Conservation (phyloP, 306 rosid genomes). For the Arachis hypogaea region DNA sequence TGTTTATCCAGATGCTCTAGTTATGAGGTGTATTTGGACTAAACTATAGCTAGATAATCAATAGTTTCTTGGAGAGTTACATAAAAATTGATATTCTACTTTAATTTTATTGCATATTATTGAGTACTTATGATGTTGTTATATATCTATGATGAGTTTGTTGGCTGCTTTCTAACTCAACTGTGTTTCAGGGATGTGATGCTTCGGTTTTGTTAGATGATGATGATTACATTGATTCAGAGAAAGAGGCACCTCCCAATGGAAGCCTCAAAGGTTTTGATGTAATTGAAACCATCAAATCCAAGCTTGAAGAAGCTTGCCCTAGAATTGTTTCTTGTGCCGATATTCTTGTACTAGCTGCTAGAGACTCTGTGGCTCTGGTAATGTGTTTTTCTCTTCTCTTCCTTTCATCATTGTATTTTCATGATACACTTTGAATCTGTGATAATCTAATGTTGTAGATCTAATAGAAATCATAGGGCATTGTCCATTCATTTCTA, state of each 20-base stretch:
- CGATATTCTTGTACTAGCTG: constrained; percentile 51
- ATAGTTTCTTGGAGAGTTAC: constrained; percentile 1
- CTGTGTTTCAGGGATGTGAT: constrained; percentile 51
- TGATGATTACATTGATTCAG: constrained; percentile 42
- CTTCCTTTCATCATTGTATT: neutral
- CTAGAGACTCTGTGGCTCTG: constrained; percentile 51
- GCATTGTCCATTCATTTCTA: too few species aligned
- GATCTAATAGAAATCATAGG: too few species aligned
- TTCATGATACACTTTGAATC: too few species aligned
- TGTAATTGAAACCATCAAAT: constrained; percentile 44
- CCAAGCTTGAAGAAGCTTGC: constrained; percentile 48
- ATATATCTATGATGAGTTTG: neutral
- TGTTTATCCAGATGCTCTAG: neutral
- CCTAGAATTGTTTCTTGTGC: constrained; percentile 54
- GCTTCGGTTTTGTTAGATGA: constrained; percentile 51
- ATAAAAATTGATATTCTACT: neutral
- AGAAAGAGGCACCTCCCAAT: constrained; percentile 46
- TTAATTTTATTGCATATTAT: neutral
- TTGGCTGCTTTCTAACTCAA: neutral
- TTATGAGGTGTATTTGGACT: constrained; percentile 1
- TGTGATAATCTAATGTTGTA: neutral
- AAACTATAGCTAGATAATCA: neutral
- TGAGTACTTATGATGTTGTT: neutral
- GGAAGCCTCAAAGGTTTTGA: constrained; percentile 50
- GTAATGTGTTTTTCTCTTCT: constrained; percentile 27